Evolutionary conservation across 2,329 filamentous ascomycete species (phyloP).

Genomic region (Pochonia chlamydosporia): DNA sequence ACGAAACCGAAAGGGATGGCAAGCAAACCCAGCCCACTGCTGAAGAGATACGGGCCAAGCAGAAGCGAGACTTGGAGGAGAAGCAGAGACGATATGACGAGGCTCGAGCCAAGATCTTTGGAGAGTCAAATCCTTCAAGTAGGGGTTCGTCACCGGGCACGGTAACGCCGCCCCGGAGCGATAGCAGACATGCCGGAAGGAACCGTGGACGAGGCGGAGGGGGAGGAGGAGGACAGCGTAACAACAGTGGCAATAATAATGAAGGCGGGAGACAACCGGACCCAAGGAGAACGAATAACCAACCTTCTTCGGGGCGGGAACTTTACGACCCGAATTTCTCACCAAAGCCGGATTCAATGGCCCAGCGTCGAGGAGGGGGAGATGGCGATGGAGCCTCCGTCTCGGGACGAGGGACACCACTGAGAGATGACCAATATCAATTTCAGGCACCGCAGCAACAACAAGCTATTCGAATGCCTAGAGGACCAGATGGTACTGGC

Average conservation of each 20-base stretch:
- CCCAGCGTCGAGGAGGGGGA: conserved; percentile 35
- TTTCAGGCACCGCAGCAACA: conserved; percentile 41
- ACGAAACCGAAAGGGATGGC: conserved; percentile 59
- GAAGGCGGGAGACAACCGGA: conserved; percentile 11
- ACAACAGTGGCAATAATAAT: conserved; percentile 15
- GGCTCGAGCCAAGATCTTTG: conserved; percentile 81
- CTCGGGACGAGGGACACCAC: conserved; percentile 21
- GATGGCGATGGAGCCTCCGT: conserved; percentile 24
- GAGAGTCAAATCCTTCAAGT: conserved; percentile 49
- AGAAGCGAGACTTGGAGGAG: conserved; percentile 76
- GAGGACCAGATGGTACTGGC: conserved; percentile 71
- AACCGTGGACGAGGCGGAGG: conserved; percentile 44
- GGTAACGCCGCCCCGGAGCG: conserved; percentile 48
- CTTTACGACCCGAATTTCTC: conserved; percentile 74
- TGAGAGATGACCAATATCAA: conserved; percentile 39
- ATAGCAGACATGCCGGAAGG: conserved; percentile 30
- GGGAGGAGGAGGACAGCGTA: conserved; percentile 29
- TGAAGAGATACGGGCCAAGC: conserved; percentile 72
- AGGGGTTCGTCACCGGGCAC: conserved; percentile 58
- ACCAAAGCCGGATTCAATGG: conserved; percentile 52
- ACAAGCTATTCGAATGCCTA: conserved; percentile 66
- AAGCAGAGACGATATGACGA: conserved; percentile 89
- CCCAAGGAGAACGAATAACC: conserved; percentile 18
- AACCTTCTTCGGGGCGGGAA: conserved; percentile 41
- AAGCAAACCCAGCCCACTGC: conserved; percentile 60